Evolutionary conservation across 1,284 basidiomycete species (phyloP).

Genomic region (Xerocomus amazonicus): DNA sequence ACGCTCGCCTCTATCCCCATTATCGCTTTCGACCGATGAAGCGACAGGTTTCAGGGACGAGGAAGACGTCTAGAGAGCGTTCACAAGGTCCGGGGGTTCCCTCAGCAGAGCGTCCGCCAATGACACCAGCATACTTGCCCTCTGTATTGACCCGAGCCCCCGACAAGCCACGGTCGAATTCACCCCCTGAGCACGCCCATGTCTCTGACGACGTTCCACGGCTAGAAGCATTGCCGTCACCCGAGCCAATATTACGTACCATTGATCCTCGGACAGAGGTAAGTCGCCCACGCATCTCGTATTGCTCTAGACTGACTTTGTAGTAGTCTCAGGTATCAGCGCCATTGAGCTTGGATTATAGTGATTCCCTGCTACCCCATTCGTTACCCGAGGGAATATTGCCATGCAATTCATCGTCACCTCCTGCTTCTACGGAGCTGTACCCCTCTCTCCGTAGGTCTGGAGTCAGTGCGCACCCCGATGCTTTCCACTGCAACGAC

Average conservation of each 20-base stretch:
- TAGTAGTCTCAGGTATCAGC: background rate
- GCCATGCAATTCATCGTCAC: background rate
- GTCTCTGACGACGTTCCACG: background rate
- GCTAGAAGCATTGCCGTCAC: background rate
- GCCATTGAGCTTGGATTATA: background rate
- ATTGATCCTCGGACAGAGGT: slow-evolving; percentile 11
- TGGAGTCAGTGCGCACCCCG: background rate
- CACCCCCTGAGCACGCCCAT: slow-evolving; percentile 2
- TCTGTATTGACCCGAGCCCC: slow-evolving; percentile 22
- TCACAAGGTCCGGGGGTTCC: slow-evolving; percentile 1
- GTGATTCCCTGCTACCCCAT: slow-evolving; percentile 3
- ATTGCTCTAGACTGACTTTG: background rate
- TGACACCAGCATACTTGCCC: slow-evolving; percentile 5
- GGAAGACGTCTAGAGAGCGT: slow-evolving; percentile 22
- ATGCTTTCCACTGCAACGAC: slow-evolving; percentile 3
- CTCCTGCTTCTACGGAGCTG: background rate
- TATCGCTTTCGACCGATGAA: slow-evolving; percentile 61
- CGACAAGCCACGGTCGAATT: slow-evolving; percentile 1
- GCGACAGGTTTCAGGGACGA: slow-evolving; percentile 30
- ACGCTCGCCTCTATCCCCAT: slow-evolving; percentile 50
- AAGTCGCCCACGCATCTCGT: background rate
- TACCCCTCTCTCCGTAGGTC: slow-evolving; percentile 1
- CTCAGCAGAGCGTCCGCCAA: slow-evolving; percentile 1
- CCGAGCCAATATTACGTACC: slow-evolving; percentile 2
- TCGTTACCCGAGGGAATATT: slow-evolving; percentile 5